phyloP scores from a whole-genome alignment of 129 eudicot genomes.

The sunflower (Helianthus annuus) region HanXRQr2.0-SUNRISE NC_035434.2:3265329-3265828 shows the following conservation, averaged over 20 bases:
- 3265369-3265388: too few relatives aligned
- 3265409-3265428: background rate
- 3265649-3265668: slow-evolving; percentile 91
- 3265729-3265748: slow-evolving; percentile 82
- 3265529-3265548: background rate
- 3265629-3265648: slow-evolving; percentile 32
- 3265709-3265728: slow-evolving; percentile 98
- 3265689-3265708: slow-evolving; percentile 91
- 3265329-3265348: too few relatives aligned
- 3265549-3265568: background rate
- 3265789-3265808: background rate
- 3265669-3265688: slow-evolving; percentile 94
- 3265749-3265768: slow-evolving; percentile 97
- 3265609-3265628: background rate
- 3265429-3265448: background rate
- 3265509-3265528: background rate
- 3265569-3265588: background rate
- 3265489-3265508: background rate
- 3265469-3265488: background rate
- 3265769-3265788: slow-evolving; percentile 76
- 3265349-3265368: background rate
- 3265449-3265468: background rate
- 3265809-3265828: background rate
- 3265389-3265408: background rate
- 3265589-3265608: background rate